Base-by-base conservation (phyloP, 2,329 filamentous ascomycete species). In the Lachnellula hyalina region DNA sequence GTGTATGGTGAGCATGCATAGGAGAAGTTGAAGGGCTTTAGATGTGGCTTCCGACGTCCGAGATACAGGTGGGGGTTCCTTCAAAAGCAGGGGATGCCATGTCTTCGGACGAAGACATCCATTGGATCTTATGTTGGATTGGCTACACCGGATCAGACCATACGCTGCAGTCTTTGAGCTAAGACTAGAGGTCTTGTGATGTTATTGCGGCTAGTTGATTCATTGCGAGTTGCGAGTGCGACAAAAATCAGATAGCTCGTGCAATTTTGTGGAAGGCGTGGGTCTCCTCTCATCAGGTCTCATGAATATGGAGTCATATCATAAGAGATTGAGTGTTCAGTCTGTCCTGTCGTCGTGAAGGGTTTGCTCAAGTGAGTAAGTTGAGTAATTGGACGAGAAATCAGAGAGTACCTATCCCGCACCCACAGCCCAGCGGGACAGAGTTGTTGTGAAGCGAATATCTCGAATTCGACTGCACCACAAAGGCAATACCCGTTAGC, bases 11-110 rank as follows among this genome's bases (percentile, higher is more conserved):
- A 73, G 51, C 72, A 74, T 66, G 70, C 75, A 3, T 59, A 71
- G 52, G 67, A 65, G 56, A 75, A 76, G 63, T 75, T 75, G 73
- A 70, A 70, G 47, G 71, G 67, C 3, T 75, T 71, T 69, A 70
- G 72, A 72, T 59, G 54, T 59, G 41, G 50, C 2, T 21, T 21
- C 21, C 21, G 21, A 3, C 21, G 21, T 21, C 34, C 19, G 44
- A 51, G 17, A 5, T 11, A 19, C 35, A 35, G 23, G 19, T 54
- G 21, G 52, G 50, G 15, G 52, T 25, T 36, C 40, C 36, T 41
- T 54, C 28, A 51, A 12, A 21, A 34, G 44, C 7, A n/a, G 8
- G 15, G 14, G 21, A n/a, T 17, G 19, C 12, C 8, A 11, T n/a
- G n/a, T 44, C 41, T 21, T 23, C 15, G 41, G 19, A 17, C n/a